These are phyloP conservation scores for Cucumis sativus DNA, from an alignment of 306 rosid genomes.

Conservation along the genomic window Cucumber_9930_V3 NC_026658.2:23788501-23789000, in stretches of 20 bases:
- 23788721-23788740: slow-evolving; percentile 2
- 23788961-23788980: background rate
- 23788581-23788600: slow-evolving; percentile 40
- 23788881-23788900: slow-evolving; percentile 32
- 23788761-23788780: slow-evolving; percentile 9
- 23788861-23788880: slow-evolving; percentile 24
- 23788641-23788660: slow-evolving; percentile 43
- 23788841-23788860: slow-evolving; percentile 33
- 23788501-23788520: background rate
- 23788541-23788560: slow-evolving; percentile 98
- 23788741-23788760: slow-evolving; percentile 35
- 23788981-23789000: slow-evolving; percentile 5
- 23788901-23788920: slow-evolving; percentile 38
- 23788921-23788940: background rate
- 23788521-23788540: background rate
- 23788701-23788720: slow-evolving; percentile 24
- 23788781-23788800: slow-evolving; percentile 6
- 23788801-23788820: background rate
- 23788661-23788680: slow-evolving; percentile 60
- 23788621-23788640: slow-evolving; percentile 94
- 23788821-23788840: slow-evolving; percentile 51
- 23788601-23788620: slow-evolving; percentile 85
- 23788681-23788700: slow-evolving; percentile 42
- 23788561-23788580: slow-evolving; percentile 79
- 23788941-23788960: background rate